Evolutionary conservation across 345 rosid genomes (phyloP), one percentile per base, ranked within the genome.

Genomic region (Salix dunnii): DNA sequence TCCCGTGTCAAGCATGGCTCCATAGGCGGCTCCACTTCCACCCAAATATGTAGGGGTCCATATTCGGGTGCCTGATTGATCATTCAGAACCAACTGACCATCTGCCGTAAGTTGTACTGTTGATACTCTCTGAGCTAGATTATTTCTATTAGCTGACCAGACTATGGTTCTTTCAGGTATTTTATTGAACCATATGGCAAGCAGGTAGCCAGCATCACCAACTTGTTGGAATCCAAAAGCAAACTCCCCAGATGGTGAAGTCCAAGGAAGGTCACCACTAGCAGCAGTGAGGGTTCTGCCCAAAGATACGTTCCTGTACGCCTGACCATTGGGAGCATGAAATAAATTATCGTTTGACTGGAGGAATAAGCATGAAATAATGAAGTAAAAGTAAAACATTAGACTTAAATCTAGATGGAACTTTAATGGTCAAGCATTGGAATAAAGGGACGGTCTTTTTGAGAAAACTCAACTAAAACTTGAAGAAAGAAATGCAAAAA

Each of bases 1-100:
- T 30, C 93, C 91, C 0, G 73, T 68, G 69, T 90, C 88, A n/a
- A 84, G 88, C 83, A 90, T 78, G 58, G 85, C 77, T 40, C 87
- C 90, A 67, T 79, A 74, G 36, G 89, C 40, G 62, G 79, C 84
- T 14, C 78, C 73, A 18, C 74, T 35, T 27, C 66, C 78, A 21
- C n/a, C n/a, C 7, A 28, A 30, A 17, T 27, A 7, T 31, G 85
- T 58, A 53, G 21, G 10, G 13, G 0, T 68, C 93, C 90, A 83
- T 5, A 85, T 46, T 67, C 31, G 31, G 3, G 31, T 36, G 4
- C 86, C 88, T 43, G 25, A 51, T 40, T 76, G 83, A 31, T 88
- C 80, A 20, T 18, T 77, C 58, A 90, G 90, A 36, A 85, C 73
- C 2, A 92, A 46, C 30, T 64, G 75, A 14, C 88, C 83, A 21